Evolutionary conservation across 192 early-diverging fungal genomes (phyloP).

Genomic region (Entophlyctis helioformis): DNA sequence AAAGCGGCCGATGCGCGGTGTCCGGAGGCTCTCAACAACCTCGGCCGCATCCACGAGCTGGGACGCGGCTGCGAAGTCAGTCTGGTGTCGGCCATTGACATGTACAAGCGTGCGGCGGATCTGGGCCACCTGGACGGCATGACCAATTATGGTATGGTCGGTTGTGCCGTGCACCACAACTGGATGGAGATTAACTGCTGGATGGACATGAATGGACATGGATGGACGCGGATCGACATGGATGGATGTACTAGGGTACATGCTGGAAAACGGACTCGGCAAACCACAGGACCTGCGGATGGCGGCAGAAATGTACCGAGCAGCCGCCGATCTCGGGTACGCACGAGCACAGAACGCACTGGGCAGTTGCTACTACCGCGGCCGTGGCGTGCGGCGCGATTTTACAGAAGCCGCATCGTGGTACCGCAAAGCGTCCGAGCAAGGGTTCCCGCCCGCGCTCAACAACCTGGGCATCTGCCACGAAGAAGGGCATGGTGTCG

Average conservation of each 20-base stretch:
- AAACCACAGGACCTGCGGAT: conserved; percentile 8
- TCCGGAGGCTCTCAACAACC: conserved; percentile 23
- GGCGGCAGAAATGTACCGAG: conserved; percentile 24
- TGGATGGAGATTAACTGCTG: too few species aligned
- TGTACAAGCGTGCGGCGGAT: conserved; percentile 28
- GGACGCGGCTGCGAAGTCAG: conserved; percentile 22
- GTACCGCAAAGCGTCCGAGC: conserved; percentile 25
- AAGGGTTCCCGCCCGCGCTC: conserved; percentile 26
- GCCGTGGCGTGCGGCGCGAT: conserved; percentile 27
- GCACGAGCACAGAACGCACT: conserved; percentile 31
- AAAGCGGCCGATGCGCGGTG: conserved; percentile 13
- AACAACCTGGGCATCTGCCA: conserved; percentile 44
- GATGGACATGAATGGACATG: too few species aligned
- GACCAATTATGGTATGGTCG: too few species aligned
- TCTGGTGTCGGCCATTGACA: conserved; percentile 8
- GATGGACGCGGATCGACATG: too few species aligned
- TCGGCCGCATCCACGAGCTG: conserved; percentile 31
- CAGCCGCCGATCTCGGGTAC: conserved; percentile 17
- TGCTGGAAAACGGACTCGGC: conserved; percentile 30
- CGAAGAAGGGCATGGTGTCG: conserved; percentile 40
- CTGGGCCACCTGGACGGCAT: conserved; percentile 25
- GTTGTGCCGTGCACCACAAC: too few species aligned
- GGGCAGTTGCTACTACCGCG: conserved; percentile 29
- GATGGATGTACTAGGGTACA: too few species aligned
- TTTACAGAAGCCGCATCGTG: conserved; percentile 25